Conservation (phyloP, 2,329 filamentous ascomycete species). For the Alternaria triticimaculans region DNA sequence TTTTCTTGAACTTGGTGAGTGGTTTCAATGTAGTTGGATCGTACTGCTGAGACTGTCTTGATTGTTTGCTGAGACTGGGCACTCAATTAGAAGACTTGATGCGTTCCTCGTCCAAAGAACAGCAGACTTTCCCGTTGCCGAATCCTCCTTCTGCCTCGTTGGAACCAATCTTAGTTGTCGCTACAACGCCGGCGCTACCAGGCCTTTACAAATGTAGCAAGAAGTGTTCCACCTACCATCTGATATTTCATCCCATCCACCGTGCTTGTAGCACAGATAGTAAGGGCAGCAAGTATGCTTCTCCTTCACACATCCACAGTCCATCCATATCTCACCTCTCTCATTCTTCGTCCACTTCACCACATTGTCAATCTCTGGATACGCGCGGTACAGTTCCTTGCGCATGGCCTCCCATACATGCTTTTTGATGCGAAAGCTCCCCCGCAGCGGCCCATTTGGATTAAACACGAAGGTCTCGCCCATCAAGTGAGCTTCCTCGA, state of each 20-base stretch:
- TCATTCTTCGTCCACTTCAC: neutral
- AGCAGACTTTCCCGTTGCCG: neutral
- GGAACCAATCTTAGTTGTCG: neutral
- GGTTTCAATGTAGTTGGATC: neutral
- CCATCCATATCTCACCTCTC: neutral
- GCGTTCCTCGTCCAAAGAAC: neutral
- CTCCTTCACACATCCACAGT: neutral
- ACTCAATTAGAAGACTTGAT: neutral
- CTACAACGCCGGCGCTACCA: neutral
- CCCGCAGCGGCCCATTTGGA: neutral
- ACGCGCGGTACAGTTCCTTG: neutral
- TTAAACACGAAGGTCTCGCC: neutral
- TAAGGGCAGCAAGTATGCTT: neutral
- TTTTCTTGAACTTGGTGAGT: too few species aligned
- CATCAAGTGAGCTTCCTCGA: neutral
- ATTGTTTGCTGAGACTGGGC: neutral
- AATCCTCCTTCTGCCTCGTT: rapidly evolving
- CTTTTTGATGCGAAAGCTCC: neutral
- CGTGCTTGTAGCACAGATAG: neutral
- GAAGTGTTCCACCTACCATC: neutral
- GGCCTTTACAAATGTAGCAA: neutral
- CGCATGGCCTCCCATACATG: neutral
- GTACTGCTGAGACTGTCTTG: rapidly evolving
- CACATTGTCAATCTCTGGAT: neutral
- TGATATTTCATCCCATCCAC: neutral